Evolutionary conservation across 148 eudicot species (phyloP).

Genomic region (Bassia scoparia): DNA sequence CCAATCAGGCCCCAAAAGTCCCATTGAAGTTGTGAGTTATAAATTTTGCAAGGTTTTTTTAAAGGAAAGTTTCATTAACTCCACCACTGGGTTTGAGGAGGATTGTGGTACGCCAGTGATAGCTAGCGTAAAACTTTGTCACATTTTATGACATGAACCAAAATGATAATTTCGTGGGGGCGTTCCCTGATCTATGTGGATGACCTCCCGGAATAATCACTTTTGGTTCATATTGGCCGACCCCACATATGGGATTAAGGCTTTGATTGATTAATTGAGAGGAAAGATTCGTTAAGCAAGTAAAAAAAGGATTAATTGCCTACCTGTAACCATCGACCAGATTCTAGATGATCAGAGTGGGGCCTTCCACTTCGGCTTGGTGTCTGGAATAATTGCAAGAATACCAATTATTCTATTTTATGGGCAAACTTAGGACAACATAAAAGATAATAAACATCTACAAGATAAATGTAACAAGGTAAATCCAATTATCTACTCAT

Average conservation of each 20-base stretch:
- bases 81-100: too few species aligned
- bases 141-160: too few species aligned
- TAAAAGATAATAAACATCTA: neutral
- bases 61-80: too few species aligned
- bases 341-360: slow-evolving; percentile 71
- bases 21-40: neutral
- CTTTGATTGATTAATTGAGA: too few species aligned
- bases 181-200: too few species aligned
- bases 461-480: neutral
- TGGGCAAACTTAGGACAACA: neutral
- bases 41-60: too few species aligned
- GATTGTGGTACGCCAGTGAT: too few species aligned
- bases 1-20: neutral
- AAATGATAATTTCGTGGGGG: too few species aligned
- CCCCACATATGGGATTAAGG: too few species aligned
- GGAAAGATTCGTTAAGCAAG: neutral
- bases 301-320: neutral
- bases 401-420: neutral
- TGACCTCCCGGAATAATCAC: too few species aligned
- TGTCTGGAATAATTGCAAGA: slow-evolving; percentile 41
- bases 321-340: slow-evolving; percentile 92
- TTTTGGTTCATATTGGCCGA: too few species aligned
- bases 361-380: slow-evolving; percentile 73
- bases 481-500: neutral
- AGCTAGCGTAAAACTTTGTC: too few species aligned